phyloP scores from a whole-genome alignment of 768 basidiomycete genomes.

The Tylopilus sp. region DNA sequence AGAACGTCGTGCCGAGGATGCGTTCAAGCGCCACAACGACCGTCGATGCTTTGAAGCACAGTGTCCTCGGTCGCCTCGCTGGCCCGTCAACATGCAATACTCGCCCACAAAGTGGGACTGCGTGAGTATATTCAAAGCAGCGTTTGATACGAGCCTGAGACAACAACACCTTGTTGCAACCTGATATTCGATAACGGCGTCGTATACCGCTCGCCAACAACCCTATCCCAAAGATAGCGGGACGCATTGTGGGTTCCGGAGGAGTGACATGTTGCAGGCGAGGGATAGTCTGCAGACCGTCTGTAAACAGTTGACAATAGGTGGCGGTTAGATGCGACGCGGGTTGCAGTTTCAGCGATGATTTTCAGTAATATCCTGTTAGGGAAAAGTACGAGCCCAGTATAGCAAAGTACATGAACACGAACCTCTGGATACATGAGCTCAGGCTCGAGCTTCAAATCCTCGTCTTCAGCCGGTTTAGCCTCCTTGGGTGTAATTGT shows the following conservation, averaged over 20 bases:
- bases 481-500: neutral
- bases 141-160: constrained; percentile 8
- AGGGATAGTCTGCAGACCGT: constrained; percentile 2
- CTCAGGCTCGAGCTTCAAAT: constrained; percentile 10
- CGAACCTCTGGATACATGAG: constrained; percentile 19
- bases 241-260: constrained; percentile 10
- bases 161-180: too few species aligned
- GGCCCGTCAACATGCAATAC: constrained; percentile 14
- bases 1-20: constrained; percentile 12
- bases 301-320: neutral
- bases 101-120: constrained; percentile 26
- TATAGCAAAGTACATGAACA: neutral
- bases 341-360: neutral
- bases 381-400: too few species aligned
- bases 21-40: constrained; percentile 15
- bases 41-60: constrained; percentile 18
- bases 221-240: neutral
- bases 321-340: neutral
- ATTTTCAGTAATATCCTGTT: constrained; percentile 8
- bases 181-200: constrained; percentile 19
- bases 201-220: neutral
- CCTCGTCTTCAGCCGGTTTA: neutral
- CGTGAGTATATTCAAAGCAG: constrained; percentile 21
- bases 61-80: neutral
- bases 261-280: neutral